Base-by-base conservation (phyloP, 768 basidiomycete genomes). In the Naganishia kalamii region DNA sequence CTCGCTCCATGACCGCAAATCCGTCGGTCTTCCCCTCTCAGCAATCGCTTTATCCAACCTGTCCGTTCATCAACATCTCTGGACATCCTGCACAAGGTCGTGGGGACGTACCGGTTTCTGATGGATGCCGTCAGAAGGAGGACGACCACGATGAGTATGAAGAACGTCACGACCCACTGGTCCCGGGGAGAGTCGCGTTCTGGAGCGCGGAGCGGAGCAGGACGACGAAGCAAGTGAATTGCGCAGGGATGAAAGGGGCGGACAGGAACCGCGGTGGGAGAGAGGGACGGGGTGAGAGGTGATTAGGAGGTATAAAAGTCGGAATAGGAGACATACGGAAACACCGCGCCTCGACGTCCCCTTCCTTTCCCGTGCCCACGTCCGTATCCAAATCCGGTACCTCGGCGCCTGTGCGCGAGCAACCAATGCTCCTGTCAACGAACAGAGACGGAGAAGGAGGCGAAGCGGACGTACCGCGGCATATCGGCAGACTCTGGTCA, bases 181-280 rank as follows among this genome's bases (percentile, higher is more conserved):
- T 96, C 92, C 76, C 92, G 80, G n/a, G 92, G 92, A 21, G 90
- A 92, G 81, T 94, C 92, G 67, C 92, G 85, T 81, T 93, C 92
- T 94, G 78, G n/a, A n/a, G 25, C 50, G 4, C 8, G 4, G 29
- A 4, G 50, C n/a, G n/a, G n/a, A n/a, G n/a, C n/a, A n/a, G n/a
- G n/a, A n/a, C n/a, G n/a, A n/a, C n/a, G n/a, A n/a, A n/a, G n/a
- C n/a, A n/a, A n/a, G n/a, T n/a, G n/a, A n/a, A n/a, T n/a, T n/a
- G n/a, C n/a, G n/a, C n/a, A n/a, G n/a, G n/a, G n/a, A n/a, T n/a
- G n/a, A n/a, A n/a, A n/a, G n/a, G n/a, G n/a, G n/a, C n/a, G n/a
- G n/a, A n/a, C n/a, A n/a, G n/a, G n/a, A n/a, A n/a, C n/a, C n/a
- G n/a, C n/a, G n/a, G n/a, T n/a, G n/a, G n/a, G n/a, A n/a, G n/a